Conservation (phyloP, 73 alveolate species). For the Paramecium primaurelia region DNA sequence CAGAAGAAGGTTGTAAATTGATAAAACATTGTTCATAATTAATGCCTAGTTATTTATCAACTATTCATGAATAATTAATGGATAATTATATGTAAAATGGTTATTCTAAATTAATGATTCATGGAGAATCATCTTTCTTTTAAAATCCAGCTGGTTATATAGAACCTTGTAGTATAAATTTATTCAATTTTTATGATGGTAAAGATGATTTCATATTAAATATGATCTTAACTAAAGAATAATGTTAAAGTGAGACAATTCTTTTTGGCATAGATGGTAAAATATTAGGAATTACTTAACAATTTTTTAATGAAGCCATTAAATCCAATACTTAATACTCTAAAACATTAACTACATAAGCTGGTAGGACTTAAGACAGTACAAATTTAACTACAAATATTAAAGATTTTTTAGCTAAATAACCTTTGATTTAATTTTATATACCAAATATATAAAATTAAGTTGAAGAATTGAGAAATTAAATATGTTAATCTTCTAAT, state of each 20-base stretch:
- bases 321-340: neutral
- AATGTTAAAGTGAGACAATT: neutral
- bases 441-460: neutral
- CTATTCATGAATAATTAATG: constrained; percentile 5
- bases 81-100: constrained; percentile 25
- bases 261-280: constrained; percentile 11
- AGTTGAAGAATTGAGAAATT: neutral
- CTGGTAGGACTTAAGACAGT: neutral
- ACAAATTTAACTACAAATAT: neutral
- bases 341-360: neutral
- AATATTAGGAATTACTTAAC: neutral
- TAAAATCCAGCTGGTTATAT: neutral
- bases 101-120: constrained; percentile 11
- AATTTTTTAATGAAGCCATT: neutral
- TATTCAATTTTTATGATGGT: neutral
- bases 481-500: neutral
- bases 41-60: neutral
- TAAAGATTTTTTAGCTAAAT: neutral
- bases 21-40: neutral
- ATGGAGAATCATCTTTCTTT: neutral
- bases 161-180: neutral
- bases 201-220: constrained; percentile 7
- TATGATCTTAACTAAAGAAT: neutral
- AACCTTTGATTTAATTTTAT: neutral
- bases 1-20: neutral